Base-by-base conservation (phyloP, 2,329 filamentous ascomycete species). In the Neonectria sp. region DNA sequence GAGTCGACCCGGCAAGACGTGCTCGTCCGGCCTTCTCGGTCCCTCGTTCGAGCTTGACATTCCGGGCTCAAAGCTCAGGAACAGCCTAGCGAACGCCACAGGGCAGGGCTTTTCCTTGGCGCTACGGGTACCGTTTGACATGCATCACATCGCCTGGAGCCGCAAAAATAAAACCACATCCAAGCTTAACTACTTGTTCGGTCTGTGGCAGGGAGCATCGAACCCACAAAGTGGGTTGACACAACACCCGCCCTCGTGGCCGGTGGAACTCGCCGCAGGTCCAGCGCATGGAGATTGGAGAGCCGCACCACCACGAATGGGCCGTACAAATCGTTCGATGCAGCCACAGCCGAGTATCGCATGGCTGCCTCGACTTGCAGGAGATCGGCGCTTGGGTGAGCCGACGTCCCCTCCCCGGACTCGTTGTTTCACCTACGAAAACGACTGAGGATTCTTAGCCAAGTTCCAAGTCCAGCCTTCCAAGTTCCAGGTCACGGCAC, bases 1-100 rank as follows among this genome's bases (percentile, higher is more conserved):
- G 53, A 66, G 46, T 57, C 37, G 25, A 52, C 11, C 45, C 27
- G 43, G 29, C 6, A 53, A 31, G 21, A 37, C 60, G 53, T 51
- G 49, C 45, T 61, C 51, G 56, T 55, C 55, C 53, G 29, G 58
- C 60, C 46, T 67, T 55, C 63, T 57, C 51, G 37, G 49, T 43
- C 60, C 60, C 31, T 35, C 27, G 60, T 57, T 60, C 62, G 43
- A 66, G 63, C 67, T 71, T 71, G 45, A 68, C 61, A 63, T 67
- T 66, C 71, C 69, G 67, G 65, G 65, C 71, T 71, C 69, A 71
- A 70, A 70, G 67, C 65, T 72, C 62, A 72, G 70, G 69, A 43
- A 70, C 65, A 52, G 58, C 43, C 68, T 70, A 71, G 60, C 45
- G 49, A 70, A 45, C 57, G 69, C 69, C 64, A 65, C 69, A 67